These are phyloP conservation scores for Grosmannia serpens DNA, from an alignment of 2,329 filamentous ascomycete species.

Conservation along the genomic window DNA sequence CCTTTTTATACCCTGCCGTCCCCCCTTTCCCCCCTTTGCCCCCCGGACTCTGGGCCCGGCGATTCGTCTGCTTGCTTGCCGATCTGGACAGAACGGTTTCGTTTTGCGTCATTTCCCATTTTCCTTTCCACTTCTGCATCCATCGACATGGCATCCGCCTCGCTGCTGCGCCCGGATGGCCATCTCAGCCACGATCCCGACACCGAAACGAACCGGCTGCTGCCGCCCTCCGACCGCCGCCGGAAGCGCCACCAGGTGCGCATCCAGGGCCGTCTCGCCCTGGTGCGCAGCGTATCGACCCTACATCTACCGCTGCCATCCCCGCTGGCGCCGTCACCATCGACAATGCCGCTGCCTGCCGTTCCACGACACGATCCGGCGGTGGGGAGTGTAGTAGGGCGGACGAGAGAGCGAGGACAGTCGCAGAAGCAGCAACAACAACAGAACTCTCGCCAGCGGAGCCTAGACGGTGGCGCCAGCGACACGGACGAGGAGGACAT, in stretches of 20 bases:
- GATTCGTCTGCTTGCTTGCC: neutral
- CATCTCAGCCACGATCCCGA: neutral
- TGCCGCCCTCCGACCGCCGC: slow-evolving; percentile 11
- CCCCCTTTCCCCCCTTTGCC: neutral
- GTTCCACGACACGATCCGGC: neutral
- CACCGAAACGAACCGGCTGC: slow-evolving; percentile 13
- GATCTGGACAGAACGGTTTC: neutral
- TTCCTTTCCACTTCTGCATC: neutral
- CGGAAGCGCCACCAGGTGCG: slow-evolving; percentile 22
- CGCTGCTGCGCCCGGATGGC: neutral
- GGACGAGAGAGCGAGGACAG: neutral
- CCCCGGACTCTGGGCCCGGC: neutral
- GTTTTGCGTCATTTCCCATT: neutral
- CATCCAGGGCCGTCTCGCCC: slow-evolving; percentile 24
- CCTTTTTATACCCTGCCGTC: neutral
- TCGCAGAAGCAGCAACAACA: neutral
- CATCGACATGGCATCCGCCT: neutral
- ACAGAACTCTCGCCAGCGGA: neutral
- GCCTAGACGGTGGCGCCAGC: neutral
- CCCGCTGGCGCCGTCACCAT: neutral
- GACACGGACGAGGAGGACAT: neutral
- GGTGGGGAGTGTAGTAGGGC: neutral
- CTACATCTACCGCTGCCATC: slow-evolving; percentile 11
- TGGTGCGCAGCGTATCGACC: slow-evolving; percentile 24
- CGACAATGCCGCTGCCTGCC: too few relatives aligned